Evolutionary conservation across 306 rosid genomes (phyloP).

Genomic region (Herpetospermum pedunculosum): DNA sequence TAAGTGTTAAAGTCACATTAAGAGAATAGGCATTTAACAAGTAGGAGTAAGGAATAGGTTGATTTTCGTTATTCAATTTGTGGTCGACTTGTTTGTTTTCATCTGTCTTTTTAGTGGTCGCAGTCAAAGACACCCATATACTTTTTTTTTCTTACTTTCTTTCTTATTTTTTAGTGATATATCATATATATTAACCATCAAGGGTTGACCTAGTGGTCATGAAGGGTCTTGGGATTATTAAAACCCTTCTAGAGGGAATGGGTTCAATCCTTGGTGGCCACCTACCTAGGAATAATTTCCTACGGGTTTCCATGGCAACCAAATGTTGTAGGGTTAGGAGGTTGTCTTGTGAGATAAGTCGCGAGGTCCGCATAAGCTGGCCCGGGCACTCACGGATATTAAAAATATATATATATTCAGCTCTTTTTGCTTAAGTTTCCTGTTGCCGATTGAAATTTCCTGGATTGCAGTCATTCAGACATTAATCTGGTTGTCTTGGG

Average conservation of each 20-base stretch:
- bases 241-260: no score
- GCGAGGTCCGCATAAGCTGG: no score
- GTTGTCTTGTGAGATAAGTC: no score
- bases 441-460: conserved; percentile 14
- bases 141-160: neutral
- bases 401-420: neutral
- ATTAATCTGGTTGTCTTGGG: conserved; percentile 67
- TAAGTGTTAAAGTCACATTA: neutral
- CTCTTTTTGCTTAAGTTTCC: neutral
- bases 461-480: conserved; percentile 75
- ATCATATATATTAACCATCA: no score
- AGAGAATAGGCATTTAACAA: neutral
- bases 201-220: no score
- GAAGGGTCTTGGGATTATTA: no score
- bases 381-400: no score
- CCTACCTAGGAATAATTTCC: no score
- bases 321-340: no score
- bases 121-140: neutral
- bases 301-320: no score
- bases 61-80: neutral
- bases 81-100: neutral
- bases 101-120: neutral
- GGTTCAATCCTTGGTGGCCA: no score
- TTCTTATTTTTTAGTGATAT: no score
- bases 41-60: neutral